phyloP scores from a whole-genome alignment of 2,329 filamentous ascomycete species.

The Diaporthe sp. region DNA sequence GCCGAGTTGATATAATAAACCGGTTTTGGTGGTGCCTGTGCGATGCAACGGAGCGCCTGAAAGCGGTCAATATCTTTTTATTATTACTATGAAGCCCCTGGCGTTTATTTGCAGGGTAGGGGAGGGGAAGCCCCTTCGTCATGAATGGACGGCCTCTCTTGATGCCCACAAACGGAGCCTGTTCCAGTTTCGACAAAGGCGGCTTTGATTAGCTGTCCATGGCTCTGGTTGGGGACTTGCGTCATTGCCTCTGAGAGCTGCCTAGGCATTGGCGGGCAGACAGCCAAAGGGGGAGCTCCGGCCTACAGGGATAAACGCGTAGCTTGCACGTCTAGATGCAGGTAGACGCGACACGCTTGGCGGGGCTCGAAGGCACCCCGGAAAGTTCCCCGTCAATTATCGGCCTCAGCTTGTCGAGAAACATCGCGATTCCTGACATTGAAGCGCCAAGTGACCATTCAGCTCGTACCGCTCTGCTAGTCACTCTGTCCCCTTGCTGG shows the following conservation, averaged over 20 bases:
- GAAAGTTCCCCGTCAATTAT: neutral
- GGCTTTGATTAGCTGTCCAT: constrained; percentile 20
- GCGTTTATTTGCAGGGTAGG: constrained; percentile 20
- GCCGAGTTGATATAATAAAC: constrained; percentile 5
- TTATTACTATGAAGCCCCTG: neutral
- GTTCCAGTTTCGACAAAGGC: constrained; percentile 20
- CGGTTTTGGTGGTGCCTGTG: neutral
- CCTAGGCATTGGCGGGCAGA: neutral
- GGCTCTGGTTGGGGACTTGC: neutral
- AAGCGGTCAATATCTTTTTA: constrained; percentile 6
- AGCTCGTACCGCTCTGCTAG: neutral
- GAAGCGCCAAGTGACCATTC: no score
- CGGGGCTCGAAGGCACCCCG: neutral
- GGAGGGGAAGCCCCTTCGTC: neutral
- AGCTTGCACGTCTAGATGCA: neutral
- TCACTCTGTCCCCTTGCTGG: neutral
- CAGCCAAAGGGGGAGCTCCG: neutral
- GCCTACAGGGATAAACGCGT: neutral
- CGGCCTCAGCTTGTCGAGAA: neutral
- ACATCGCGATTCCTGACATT: neutral
- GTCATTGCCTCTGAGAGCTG: constrained; percentile 8
- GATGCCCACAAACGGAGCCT: neutral
- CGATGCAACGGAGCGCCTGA: constrained; percentile 9
- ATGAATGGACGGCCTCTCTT: constrained; percentile 25
- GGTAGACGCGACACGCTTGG: neutral